Base-by-base conservation (phyloP, 2,329 filamentous ascomycete species). In the Huntiella omanensis region DNA sequence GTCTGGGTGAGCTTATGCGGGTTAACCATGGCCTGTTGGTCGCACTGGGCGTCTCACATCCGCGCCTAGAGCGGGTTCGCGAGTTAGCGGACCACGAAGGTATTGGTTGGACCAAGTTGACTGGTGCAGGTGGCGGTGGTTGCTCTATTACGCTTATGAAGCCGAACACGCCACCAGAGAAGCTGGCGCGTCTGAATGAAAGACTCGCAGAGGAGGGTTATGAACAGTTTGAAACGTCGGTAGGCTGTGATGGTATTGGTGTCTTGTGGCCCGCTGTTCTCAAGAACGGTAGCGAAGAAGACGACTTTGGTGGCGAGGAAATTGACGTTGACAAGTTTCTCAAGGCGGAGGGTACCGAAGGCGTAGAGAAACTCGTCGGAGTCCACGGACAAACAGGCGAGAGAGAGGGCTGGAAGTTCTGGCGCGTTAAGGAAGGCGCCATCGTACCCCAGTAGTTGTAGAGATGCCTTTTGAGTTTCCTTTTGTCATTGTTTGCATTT, bases 81-180 rank as follows among this genome's bases (percentile, higher is more conserved):
- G 88, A 94, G 62, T 67, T 98, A 19, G 81, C 93, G 42, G 88
- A 98, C 54, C 77, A 91, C 54, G 75, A 85, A 48, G 82, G 80
- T 36, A 82, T 95, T 47, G 91, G 91, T 28, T 98, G 87, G 87
- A 95, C 91, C 10, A 98, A 98, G 61, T 71, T 98, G 48, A 98
- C 91, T 0, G 91, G 91, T 33, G 91, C 91, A 1, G 91, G 91
- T 16, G 92, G 91, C 10, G 92, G 91, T 48, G 91, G 91, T 2
- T 96, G 92, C 61, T 88, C 87, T 3, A 96, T 98, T 54, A 92
- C 88, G 0, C 67, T 98, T 3, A 68, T 98, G 42, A 81, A 80
- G 52, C 82, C 83, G 0, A 74, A 73, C 28, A 66, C 72, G 1
- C 58, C 73, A 5, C 55, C 59, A 12, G 65, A 73, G 50, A 72